Evolutionary conservation across 768 basidiomycete genomes (phyloP).

Genomic region (Leccinum boreale): DNA sequence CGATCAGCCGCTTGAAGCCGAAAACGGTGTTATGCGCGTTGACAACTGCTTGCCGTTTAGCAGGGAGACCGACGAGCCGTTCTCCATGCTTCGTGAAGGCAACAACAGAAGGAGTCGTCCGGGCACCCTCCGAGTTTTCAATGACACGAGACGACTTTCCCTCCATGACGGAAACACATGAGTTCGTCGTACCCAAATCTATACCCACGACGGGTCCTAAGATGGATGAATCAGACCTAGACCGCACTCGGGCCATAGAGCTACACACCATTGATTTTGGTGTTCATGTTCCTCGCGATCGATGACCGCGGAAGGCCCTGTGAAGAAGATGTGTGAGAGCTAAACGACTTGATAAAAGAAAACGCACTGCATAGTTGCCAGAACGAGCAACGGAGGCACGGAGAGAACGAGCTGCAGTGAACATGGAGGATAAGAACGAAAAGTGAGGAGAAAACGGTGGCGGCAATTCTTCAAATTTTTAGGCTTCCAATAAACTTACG

Average conservation of each 20-base stretch:
- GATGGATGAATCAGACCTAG: background rate
- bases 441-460: constrained; percentile 32
- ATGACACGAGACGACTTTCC: constrained; percentile 92
- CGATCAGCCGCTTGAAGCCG: constrained; percentile 92
- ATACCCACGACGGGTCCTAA: constrained; percentile 91
- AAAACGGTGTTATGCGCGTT: constrained; percentile 94
- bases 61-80: constrained; percentile 92
- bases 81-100: constrained; percentile 99
- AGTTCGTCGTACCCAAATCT: constrained; percentile 93
- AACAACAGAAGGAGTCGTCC: constrained; percentile 97
- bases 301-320: constrained; percentile 67
- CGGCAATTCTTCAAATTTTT: constrained; percentile 44
- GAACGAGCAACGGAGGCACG: constrained; percentile 57
- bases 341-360: background rate
- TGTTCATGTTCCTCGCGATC: constrained; percentile 92
- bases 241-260: background rate
- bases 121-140: constrained; percentile 96
- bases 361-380: constrained; percentile 61
- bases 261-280: constrained; percentile 79
- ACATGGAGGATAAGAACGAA: constrained; percentile 60
- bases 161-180: constrained; percentile 93
- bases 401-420: constrained; percentile 63
- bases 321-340: constrained; percentile 6
- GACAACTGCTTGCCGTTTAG: constrained; percentile 96
- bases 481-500: constrained; percentile 30